Conservation (phyloP, 2,329 filamentous ascomycete species). For the Scorias spongiosa region DNA sequence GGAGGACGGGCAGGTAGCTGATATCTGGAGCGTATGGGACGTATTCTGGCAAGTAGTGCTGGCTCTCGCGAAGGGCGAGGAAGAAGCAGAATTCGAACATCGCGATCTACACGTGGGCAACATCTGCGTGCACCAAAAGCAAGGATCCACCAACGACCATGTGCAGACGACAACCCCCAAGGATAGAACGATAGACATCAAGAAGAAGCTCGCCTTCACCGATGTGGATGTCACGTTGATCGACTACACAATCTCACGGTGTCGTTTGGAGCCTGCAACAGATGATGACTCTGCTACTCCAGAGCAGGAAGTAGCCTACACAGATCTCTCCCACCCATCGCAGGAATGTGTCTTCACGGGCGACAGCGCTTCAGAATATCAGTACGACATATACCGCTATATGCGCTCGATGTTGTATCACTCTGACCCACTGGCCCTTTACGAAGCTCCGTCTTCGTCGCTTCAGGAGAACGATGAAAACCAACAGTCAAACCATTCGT, state of each 20-base stretch:
- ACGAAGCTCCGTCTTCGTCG: conserved; percentile 7
- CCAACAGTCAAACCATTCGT: conserved; percentile 14
- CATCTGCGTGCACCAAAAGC: conserved; percentile 35
- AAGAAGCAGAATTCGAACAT: conserved; percentile 47
- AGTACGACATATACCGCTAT: conserved; percentile 42
- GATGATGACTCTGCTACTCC: background rate
- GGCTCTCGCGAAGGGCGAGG: conserved; percentile 45
- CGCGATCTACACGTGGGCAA: conserved; percentile 54
- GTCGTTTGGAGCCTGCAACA: conserved; percentile 27
- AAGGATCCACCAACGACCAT: conserved; percentile 8
- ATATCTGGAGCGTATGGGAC: conserved; percentile 39
- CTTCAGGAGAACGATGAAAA: background rate
- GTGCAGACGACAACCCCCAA: background rate
- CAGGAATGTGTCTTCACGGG: conserved; percentile 27
- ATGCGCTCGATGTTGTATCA: conserved; percentile 28
- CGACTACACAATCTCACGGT: conserved; percentile 53
- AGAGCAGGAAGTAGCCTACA: conserved; percentile 23
- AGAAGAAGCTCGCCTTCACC: conserved; percentile 34
- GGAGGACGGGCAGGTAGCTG: conserved; percentile 19
- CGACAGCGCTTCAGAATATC: conserved; percentile 33
- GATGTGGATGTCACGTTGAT: conserved; percentile 48
- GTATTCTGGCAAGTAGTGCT: conserved; percentile 53
- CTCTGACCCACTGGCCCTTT: conserved; percentile 25
- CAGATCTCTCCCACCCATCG: conserved; percentile 30
- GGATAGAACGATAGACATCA: conserved; percentile 9